phyloP scores from a whole-genome alignment of 1,139 yeast genomes.

The Yamadazyma diddensiae region DNA sequence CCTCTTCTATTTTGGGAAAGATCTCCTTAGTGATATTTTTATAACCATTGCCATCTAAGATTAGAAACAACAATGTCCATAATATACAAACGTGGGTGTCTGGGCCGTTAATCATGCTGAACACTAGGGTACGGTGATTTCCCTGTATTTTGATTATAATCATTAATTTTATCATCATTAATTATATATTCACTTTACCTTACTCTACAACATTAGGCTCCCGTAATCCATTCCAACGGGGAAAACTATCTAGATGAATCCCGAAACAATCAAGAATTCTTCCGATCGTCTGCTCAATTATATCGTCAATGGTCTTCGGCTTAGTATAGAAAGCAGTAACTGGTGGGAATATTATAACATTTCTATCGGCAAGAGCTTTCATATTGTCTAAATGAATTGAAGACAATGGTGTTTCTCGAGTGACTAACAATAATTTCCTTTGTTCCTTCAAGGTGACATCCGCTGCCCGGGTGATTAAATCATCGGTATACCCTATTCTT shows the following conservation, averaged over 20 bases:
- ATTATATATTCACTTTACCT: too few species aligned
- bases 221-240: constrained; percentile 1
- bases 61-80: too few species aligned
- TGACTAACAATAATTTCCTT: background rate
- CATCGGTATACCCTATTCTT: constrained; percentile 1
- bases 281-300: constrained; percentile 1
- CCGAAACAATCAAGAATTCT: constrained; percentile 1
- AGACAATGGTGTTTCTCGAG: constrained; percentile 1
- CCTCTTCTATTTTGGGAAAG: too few species aligned
- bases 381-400: constrained; percentile 1
- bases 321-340: constrained; percentile 1
- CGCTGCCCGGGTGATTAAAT: constrained; percentile 1
- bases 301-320: constrained; percentile 1
- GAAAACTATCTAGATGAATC: background rate
- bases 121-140: too few species aligned
- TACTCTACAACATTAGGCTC: constrained; percentile 1
- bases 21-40: too few species aligned
- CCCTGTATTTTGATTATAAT: too few species aligned
- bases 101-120: too few species aligned
- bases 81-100: too few species aligned
- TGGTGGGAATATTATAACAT: constrained; percentile 1
- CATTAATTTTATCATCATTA: too few species aligned
- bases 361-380: constrained; percentile 1
- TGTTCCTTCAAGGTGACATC: constrained; percentile 1
- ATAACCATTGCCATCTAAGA: too few species aligned